These are phyloP conservation scores for Vicia sativa DNA, from an alignment of 306 rosid species.

Conservation along the genomic window DNA sequence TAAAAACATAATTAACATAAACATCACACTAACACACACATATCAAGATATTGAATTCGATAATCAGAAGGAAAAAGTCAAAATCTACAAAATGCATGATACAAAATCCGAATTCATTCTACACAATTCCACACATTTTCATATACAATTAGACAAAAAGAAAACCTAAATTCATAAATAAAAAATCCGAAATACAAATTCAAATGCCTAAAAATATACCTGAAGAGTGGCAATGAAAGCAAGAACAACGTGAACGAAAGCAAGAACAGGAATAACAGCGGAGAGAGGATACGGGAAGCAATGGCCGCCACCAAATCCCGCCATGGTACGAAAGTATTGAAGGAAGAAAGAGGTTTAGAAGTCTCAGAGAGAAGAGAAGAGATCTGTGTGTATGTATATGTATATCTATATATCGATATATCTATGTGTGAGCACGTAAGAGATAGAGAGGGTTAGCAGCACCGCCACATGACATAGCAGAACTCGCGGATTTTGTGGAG, in stretches of 20 bases:
- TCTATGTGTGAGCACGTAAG: not conserved
- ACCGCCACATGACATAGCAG: not conserved
- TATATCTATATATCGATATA: not conserved
- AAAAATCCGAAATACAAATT: not conserved
- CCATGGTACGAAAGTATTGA: conserved; percentile 37
- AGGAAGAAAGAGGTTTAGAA: conserved; percentile 20
- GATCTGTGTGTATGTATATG: not conserved
- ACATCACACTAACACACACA: not conserved
- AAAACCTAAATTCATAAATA: conserved; percentile 25
- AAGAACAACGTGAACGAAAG: conserved; percentile 65
- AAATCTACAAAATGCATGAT: conserved; percentile 19
- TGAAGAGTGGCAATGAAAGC: conserved; percentile 69
- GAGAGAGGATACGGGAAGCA: conserved; percentile 64
- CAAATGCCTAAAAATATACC: conserved; percentile 55
- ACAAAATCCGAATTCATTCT: conserved; percentile 9
- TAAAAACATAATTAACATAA: not conserved
- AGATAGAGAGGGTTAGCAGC: not conserved
- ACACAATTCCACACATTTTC: conserved; percentile 24
- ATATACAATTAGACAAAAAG: conserved; percentile 1
- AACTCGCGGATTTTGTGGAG: not conserved
- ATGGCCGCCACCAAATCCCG: conserved; percentile 56
- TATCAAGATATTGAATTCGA: conserved; percentile 27
- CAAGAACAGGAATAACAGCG: conserved; percentile 66
- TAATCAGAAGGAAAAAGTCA: conserved; percentile 4
- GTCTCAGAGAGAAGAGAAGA: conserved; percentile 29